Percentiles rank a stretch among this genome's conserved stretches.
phyloP scores from a whole-genome alignment of 306 rosid species.

The Rubus parviflorus region DNA sequence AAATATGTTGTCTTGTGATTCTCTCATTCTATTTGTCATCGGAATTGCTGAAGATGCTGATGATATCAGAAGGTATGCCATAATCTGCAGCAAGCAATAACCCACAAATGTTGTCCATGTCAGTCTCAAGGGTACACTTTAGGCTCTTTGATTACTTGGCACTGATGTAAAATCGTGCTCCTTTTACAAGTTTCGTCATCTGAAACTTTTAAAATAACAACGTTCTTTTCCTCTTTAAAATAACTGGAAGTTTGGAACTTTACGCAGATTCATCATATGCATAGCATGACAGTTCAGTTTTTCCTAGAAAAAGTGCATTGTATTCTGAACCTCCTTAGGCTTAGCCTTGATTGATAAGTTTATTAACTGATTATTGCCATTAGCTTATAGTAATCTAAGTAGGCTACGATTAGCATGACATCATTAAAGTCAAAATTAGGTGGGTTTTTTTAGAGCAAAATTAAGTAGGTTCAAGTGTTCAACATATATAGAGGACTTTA shows the following conservation, averaged over 20 bases:
- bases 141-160: background rate
- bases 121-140: background rate
- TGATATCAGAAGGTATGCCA: slow-evolving; percentile 75
- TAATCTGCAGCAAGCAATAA: slow-evolving; percentile 47
- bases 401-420: too few relatives aligned
- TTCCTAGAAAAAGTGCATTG: background rate
- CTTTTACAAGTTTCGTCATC: background rate
- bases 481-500: too few relatives aligned
- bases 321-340: background rate
- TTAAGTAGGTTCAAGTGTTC: too few relatives aligned
- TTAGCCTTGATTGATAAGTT: background rate
- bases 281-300: background rate
- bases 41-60: slow-evolving; percentile 73
- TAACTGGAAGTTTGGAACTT: too few relatives aligned
- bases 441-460: too few relatives aligned
- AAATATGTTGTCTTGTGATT: slow-evolving; percentile 59
- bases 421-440: too few relatives aligned
- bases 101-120: background rate
- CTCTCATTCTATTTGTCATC: slow-evolving; percentile 63
- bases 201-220: background rate
- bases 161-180: background rate
- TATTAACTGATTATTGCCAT: background rate
- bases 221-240: background rate
- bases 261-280: background rate
- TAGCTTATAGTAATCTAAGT: background rate